A percentile compares a stretch with the other conserved stretches of the same genome.
These are phyloP conservation scores for Jamesozyma spencerorum DNA, from an alignment of 805 yeast species.

Conservation along the genomic window DNA sequence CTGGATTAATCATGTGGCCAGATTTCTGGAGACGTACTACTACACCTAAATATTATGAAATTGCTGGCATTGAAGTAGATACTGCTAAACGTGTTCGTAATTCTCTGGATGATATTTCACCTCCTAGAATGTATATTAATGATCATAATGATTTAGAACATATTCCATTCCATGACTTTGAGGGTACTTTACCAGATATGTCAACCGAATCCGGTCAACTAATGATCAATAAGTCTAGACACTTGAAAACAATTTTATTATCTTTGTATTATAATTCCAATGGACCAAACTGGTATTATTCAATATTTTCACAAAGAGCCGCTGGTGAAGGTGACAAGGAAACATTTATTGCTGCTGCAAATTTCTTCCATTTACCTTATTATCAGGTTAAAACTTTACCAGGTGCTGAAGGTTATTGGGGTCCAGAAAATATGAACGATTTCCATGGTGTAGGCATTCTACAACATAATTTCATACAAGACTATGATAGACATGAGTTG, in stretches of 20 bases:
- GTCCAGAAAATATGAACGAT: constrained; percentile 13
- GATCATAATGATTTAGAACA: constrained; percentile 19
- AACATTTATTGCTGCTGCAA: constrained; percentile 59
- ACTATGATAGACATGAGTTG: constrained; percentile 29
- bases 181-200: constrained; percentile 60
- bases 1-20: constrained; percentile 63
- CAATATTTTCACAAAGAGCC: constrained; percentile 60
- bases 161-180: constrained; percentile 48
- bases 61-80: constrained; percentile 49
- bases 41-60: constrained; percentile 59
- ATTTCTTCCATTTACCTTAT: constrained; percentile 37
- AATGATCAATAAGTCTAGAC: constrained; percentile 50
- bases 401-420: constrained; percentile 32
- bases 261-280: constrained; percentile 56
- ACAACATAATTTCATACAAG: constrained; percentile 62
- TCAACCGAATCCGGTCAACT: constrained; percentile 68
- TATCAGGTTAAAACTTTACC: constrained; percentile 39
- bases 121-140: constrained; percentile 18
- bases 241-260: constrained; percentile 48
- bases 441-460: constrained; percentile 72
- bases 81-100: constrained; percentile 31
- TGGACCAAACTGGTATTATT: constrained; percentile 64
- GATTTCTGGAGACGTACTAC: constrained; percentile 85
- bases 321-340: constrained; percentile 80
- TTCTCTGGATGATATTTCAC: constrained; percentile 29